phyloP scores from a whole-genome alignment of 768 basidiomycete genomes.

The Russula virescens region DNA sequence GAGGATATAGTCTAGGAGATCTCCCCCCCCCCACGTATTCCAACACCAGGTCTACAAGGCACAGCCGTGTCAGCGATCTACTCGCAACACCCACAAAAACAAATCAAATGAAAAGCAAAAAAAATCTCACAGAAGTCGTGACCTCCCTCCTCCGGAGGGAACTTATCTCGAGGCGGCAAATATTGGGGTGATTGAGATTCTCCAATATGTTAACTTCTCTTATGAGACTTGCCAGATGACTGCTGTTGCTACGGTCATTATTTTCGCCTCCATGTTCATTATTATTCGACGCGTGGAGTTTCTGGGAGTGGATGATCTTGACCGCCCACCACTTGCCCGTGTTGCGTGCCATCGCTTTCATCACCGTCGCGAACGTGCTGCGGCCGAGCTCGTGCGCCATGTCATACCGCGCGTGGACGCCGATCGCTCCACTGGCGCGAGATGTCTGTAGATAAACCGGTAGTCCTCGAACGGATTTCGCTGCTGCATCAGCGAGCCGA shows the following conservation, averaged over 20 bases:
- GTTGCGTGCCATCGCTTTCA: slow-evolving; percentile 66
- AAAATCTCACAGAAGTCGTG: slow-evolving; percentile 45
- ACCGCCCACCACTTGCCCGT: slow-evolving; percentile 78
- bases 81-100: background rate
- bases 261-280: background rate
- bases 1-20: slow-evolving; percentile 80
- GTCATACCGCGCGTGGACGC: slow-evolving; percentile 63
- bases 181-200: slow-evolving; percentile 70
- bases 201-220: slow-evolving; percentile 79
- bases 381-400: slow-evolving; percentile 70
- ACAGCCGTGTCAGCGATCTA: background rate
- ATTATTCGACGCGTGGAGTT: slow-evolving; percentile 34
- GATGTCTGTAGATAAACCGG: slow-evolving; percentile 69
- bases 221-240: slow-evolving; percentile 40
- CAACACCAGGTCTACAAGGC: slow-evolving; percentile 60
- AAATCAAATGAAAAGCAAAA: no score
- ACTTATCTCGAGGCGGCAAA: slow-evolving; percentile 73
- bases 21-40: slow-evolving; percentile 86
- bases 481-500: slow-evolving; percentile 57
- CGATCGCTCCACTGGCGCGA: slow-evolving; percentile 47
- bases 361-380: slow-evolving; percentile 88
- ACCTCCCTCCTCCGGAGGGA: slow-evolving; percentile 50
- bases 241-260: background rate
- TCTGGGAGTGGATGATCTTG: slow-evolving; percentile 69
- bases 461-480: slow-evolving; percentile 58